Evolutionary conservation across 2,329 filamentous ascomycete species (phyloP).

Genomic region (Paracoccidioides lutzii): DNA sequence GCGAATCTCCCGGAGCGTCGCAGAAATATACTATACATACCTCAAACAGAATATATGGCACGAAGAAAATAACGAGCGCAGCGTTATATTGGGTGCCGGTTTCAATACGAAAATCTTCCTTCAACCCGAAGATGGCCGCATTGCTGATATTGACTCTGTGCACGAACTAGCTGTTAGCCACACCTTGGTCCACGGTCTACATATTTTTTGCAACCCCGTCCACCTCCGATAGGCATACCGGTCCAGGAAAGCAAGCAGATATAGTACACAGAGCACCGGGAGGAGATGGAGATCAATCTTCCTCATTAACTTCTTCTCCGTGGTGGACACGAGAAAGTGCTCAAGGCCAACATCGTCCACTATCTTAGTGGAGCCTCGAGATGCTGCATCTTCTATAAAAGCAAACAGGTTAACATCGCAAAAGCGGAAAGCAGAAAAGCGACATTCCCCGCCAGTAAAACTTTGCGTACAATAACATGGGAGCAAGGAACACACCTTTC

Average conservation of each 20-base stretch:
- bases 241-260: constrained; percentile 55
- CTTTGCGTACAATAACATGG: neutral
- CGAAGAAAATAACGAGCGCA: constrained; percentile 67
- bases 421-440: neutral
- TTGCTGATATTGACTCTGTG: constrained; percentile 65
- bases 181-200: constrained; percentile 5
- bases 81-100: constrained; percentile 54
- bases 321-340: constrained; percentile 22
- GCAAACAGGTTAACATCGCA: neutral
- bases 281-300: constrained; percentile 61
- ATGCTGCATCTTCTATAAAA: neutral
- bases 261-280: constrained; percentile 60
- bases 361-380: constrained; percentile 3
- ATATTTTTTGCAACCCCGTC: neutral
- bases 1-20: neutral
- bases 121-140: constrained; percentile 54
- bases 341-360: constrained; percentile 2
- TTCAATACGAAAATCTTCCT: constrained; percentile 47
- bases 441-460: neutral
- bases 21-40: constrained; percentile 2
- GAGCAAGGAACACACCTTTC: neutral
- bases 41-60: constrained; percentile 54
- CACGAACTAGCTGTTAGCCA: neutral
- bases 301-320: constrained; percentile 50
- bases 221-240: constrained; percentile 23